Conservation (phyloP, 106 monocot genomes). For the Triglochin maritima region DNA sequence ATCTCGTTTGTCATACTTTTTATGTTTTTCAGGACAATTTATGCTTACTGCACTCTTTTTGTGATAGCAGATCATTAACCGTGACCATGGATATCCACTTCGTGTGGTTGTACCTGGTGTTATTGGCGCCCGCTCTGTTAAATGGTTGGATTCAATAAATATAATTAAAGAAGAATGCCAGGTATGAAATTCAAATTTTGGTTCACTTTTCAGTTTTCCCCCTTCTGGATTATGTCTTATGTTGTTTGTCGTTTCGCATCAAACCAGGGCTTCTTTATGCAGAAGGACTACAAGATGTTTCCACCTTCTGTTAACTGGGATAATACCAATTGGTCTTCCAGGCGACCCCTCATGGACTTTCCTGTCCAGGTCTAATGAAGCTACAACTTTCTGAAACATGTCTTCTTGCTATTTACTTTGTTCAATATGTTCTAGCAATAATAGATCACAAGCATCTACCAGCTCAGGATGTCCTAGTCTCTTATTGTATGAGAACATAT, state of each 20-base stretch:
- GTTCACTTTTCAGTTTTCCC: neutral
- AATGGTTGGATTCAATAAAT: slow-evolving; percentile 80
- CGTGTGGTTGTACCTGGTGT: slow-evolving; percentile 84
- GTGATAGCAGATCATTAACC: slow-evolving; percentile 48
- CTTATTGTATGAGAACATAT: too few species aligned
- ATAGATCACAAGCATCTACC: neutral
- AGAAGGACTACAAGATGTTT: slow-evolving; percentile 99
- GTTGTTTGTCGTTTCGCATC: slow-evolving; percentile 1
- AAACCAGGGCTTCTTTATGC: slow-evolving; percentile 86
- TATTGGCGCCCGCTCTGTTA: slow-evolving; percentile 96
- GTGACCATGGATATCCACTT: slow-evolving; percentile 94
- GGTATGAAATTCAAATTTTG: slow-evolving; percentile 23
- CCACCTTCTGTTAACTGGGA: slow-evolving; percentile 92
- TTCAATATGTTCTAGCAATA: neutral
- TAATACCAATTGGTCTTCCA: slow-evolving; percentile 74
- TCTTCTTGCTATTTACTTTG: neutral
- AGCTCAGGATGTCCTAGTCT: too few species aligned
- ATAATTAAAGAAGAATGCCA: slow-evolving; percentile 82
- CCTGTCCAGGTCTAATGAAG: slow-evolving; percentile 63
- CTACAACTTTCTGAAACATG: neutral
- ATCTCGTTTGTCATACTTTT: too few species aligned
- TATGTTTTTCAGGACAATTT: too few species aligned
- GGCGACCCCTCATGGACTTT: slow-evolving; percentile 88
- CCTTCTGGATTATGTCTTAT: neutral
- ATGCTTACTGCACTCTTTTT: neutral